phyloP scores from a whole-genome alignment of 2,329 filamentous ascomycete genomes.

The Fusarium pseudoanthophilum region DNA sequence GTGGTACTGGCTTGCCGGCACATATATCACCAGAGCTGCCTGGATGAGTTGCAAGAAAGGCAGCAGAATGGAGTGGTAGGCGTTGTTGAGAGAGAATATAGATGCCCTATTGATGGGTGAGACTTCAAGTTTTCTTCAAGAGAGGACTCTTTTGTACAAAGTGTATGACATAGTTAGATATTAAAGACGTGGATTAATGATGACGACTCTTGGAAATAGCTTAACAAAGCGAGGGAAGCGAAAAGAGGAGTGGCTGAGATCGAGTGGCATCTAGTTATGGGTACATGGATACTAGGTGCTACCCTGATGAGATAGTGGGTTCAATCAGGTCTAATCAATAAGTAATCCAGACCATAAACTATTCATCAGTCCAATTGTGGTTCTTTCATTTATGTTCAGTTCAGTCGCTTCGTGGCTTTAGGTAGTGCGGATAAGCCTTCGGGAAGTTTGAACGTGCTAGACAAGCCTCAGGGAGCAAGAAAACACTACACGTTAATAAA shows the following conservation, averaged over 20 bases:
- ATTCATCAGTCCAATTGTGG: background rate
- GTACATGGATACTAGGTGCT: background rate
- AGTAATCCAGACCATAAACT: background rate
- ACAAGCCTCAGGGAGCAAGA: background rate
- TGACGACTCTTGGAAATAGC: slow-evolving; percentile 33
- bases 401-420: background rate
- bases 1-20: slow-evolving; percentile 77
- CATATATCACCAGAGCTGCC: slow-evolving; percentile 74
- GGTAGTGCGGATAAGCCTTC: slow-evolving; percentile 21
- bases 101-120: slow-evolving; percentile 68
- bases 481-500: no score
- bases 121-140: background rate
- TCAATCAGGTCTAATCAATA: background rate
- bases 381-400: background rate
- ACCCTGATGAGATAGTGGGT: background rate
- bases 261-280: background rate
- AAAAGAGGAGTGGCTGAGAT: background rate
- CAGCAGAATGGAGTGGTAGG: slow-evolving; percentile 60
- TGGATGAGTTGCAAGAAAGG: slow-evolving; percentile 71
- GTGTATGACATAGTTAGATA: slow-evolving; percentile 40
- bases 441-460: background rate
- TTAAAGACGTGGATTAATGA: slow-evolving; percentile 40
- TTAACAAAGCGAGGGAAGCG: background rate
- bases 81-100: slow-evolving; percentile 61
- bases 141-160: slow-evolving; percentile 37